Base-by-base conservation (phyloP, 1,139 yeast genomes). In the Taphrina wiesneri region DNA sequence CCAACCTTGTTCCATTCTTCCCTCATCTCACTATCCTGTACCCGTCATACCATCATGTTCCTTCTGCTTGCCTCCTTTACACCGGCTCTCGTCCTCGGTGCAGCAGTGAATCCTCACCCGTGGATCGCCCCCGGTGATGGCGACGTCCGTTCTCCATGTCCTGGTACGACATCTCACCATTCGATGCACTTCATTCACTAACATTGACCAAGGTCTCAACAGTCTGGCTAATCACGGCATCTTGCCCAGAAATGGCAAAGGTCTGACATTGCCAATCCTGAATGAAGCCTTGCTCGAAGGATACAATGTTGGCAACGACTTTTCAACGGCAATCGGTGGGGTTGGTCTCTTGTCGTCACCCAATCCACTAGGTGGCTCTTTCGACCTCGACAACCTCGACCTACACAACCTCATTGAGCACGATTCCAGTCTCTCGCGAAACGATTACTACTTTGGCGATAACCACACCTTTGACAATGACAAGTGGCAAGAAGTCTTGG, bases 111-210 rank as follows among this genome's bases (percentile, higher is more conserved):
- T 49, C 63, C 63, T 17, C 63, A 57, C 36, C 63, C 63, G 23
- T 57, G 63, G 63, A 57, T 57, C 19, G 54, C 63, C 2, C 54
- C 63, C 17, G 56, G 56, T 15, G 13, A 39, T 19, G 63, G 63
- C 11, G 63, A 57, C 36, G 63, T 57, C 46, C 54, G 63, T 7
- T 57, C 63, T 11, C 63, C 63, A 7, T 57, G 63, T 49, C 63
- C 63, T 11, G 62, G 34, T 30, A 30, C 11, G 34, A 6, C 34
- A 6, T 30, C 11, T 30, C n/a, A n/a, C n/a, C n/a, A n/a, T n/a
- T n/a, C n/a, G n/a, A n/a, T n/a, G n/a, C n/a, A n/a, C n/a, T 30
- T 11, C 34, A 11, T 30, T 30, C 34, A 30, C 9, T 6, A 30
- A 30, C 34, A 11, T 6, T 30, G 34, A 11, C 6, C 34, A 30